These are phyloP conservation scores for Ceriops decandra DNA, from an alignment of 345 rosid genomes.

Conservation along the genomic window DNA sequence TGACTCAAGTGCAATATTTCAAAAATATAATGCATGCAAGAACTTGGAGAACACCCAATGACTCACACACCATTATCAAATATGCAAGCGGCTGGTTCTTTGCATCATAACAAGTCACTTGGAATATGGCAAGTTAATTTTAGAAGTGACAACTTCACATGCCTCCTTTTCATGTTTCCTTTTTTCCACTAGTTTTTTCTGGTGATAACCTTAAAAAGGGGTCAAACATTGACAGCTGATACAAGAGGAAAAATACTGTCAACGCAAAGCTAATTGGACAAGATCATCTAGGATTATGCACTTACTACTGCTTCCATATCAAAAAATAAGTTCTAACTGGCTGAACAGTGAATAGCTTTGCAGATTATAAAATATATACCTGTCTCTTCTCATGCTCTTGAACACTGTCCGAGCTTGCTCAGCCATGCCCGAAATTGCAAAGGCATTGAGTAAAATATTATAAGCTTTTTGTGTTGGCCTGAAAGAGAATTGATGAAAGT, in stretches of 20 bases:
- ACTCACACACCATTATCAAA: no score
- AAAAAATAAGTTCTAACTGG: not conserved
- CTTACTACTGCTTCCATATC: no score
- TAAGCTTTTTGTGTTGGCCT: constrained; percentile 93
- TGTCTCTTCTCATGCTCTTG: constrained; percentile 94
- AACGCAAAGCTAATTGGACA: no score
- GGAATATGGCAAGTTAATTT: no score
- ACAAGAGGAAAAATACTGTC: not conserved
- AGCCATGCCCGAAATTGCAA: constrained; percentile 93
- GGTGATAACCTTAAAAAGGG: no score
- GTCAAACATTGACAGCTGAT: no score
- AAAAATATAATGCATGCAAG: not conserved
- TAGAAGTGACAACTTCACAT: no score
- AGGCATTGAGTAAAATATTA: constrained; percentile 91
- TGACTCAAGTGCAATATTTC: not conserved
- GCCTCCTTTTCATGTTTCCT: no score
- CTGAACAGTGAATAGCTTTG: constrained; percentile 1
- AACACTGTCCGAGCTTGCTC: constrained; percentile 86
- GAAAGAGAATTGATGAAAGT: constrained; percentile 16
- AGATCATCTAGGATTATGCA: no score
- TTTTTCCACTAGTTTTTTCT: no score
- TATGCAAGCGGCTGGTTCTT: not conserved
- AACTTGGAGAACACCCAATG: no score
- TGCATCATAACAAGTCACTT: not conserved
- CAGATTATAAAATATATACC: constrained; percentile 37